Percentiles rank a stretch among this genome's conserved stretches.
Conservation (phyloP, 345 rosid genomes). For the Noccaea bulbosa region DNA sequence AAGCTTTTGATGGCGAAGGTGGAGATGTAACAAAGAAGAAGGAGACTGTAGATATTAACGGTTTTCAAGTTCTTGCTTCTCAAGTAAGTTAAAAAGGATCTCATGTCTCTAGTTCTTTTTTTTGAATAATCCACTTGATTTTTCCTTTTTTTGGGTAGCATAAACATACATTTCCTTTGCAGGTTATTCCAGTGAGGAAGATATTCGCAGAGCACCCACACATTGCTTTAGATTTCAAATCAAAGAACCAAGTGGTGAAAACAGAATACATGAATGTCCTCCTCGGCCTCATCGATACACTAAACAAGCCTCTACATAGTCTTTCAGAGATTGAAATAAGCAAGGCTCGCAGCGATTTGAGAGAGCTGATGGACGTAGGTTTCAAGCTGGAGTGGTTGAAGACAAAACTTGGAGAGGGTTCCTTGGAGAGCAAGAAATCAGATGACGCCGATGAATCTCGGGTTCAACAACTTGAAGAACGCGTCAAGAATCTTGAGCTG, state of each 20-base stretch:
- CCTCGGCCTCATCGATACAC: too few relatives aligned
- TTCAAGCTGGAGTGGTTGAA: constrained; percentile 23
- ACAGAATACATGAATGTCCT: constrained; percentile 17
- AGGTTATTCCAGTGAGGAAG: constrained; percentile 24
- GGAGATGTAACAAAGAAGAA: constrained; percentile 3
- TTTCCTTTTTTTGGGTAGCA: neutral
- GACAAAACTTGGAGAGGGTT: neutral
- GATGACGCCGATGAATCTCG: neutral
- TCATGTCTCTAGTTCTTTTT: neutral
- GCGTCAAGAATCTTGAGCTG: neutral
- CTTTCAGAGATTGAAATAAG: neutral
- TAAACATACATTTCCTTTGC: neutral
- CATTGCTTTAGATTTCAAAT: too few relatives aligned
- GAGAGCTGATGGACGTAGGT: constrained; percentile 15
- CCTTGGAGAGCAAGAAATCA: constrained; percentile 1
- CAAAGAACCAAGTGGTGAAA: neutral
- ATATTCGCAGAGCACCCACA: constrained; percentile 9
- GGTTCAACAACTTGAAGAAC: neutral
- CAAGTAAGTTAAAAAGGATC: constrained; percentile 20
- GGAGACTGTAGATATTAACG: neutral
- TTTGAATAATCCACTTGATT: neutral
- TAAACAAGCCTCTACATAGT: too few relatives aligned
- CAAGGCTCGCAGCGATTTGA: constrained; percentile 1
- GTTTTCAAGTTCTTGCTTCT: constrained; percentile 12
- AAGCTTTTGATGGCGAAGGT: constrained; percentile 18